Base-by-base conservation (phyloP, 208 protist genomes). In the Leishmania tropica region DNA sequence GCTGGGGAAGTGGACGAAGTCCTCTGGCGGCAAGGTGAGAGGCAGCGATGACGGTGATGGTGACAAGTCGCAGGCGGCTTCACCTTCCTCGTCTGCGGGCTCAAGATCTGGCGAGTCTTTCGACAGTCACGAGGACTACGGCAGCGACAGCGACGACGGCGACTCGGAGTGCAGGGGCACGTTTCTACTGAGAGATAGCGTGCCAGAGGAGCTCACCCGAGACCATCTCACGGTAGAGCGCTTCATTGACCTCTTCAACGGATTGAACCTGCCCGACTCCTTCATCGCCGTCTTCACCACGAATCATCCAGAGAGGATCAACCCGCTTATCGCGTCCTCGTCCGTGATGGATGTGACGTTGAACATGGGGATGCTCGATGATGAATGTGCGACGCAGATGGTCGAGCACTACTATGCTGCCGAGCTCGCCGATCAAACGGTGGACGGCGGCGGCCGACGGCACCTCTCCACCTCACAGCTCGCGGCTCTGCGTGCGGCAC, bases 231-330 rank as follows among this genome's bases (percentile, higher is more conserved):
- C 96, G 13, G 94, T 99, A 45, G 91, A 90, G 40, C 94, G 93
- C 0, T 81, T 99, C 13, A 83, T 99, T 1, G 80, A 87, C 24
- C 97, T 97, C 75, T 88, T 98, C 15, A 95, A 99, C 81, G 92
- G 96, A 47, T 78, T 97, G 42, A 86, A 89, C 15, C 87, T 91
- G 21, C 89, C 92, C 0, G 87, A 98, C n/a, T 92, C 90, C 19
- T 90, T 94, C 67, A 86, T 99, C 28, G 81, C 98, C 45, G 87
- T 99, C 68, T 93, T 99, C 81, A 99, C 97, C 10, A 98, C 97
- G 10, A 98, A 97, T 80, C 90, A 98, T 84, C 81, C 87, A 1
- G 95, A 99, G 64, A 83, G 81, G 76, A 84, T 99, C 45, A 89
- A 97, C 76, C 81, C 87, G 28, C 80, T 81, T 28, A 88, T 98